phyloP scores from a whole-genome alignment of 345 rosid genomes.

The Leavenworthia alabamica region DNA sequence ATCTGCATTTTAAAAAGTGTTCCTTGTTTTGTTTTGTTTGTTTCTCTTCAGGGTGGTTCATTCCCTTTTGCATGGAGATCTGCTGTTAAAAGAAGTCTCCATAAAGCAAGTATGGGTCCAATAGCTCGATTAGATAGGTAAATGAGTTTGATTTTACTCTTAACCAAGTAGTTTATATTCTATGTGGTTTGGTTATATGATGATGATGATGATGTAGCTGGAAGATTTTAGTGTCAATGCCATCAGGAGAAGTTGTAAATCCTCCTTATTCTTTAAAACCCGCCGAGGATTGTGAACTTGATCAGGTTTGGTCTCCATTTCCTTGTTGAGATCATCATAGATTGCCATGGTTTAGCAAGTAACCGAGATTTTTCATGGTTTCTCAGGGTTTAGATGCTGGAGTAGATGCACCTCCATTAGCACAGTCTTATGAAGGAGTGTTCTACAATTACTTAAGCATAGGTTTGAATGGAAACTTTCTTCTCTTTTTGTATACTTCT shows the following conservation, averaged over 20 bases:
- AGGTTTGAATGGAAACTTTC: constrained; percentile 38
- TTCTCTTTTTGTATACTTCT: not conserved
- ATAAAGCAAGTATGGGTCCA: constrained; percentile 52
- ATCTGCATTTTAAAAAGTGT: not conserved
- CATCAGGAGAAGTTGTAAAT: constrained; percentile 56
- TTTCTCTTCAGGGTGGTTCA: constrained; percentile 75
- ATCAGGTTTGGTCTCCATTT: constrained; percentile 46
- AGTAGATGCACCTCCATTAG: constrained; percentile 53
- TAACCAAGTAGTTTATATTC: not conserved
- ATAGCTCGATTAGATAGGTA: constrained; percentile 76
- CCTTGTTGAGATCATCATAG: not conserved
- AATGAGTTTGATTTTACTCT: not conserved
- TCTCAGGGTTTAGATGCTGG: constrained; percentile 62
- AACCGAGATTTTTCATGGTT: constrained; percentile 7
- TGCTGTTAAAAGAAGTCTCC: constrained; percentile 68
- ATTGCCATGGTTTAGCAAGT: not conserved
- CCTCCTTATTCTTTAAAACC: constrained; percentile 75
- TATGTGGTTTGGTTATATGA: not conserved
- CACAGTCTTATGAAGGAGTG: constrained; percentile 61
- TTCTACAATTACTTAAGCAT: constrained; percentile 95
- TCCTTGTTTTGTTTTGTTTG: not conserved
- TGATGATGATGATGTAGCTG: constrained; percentile 51
- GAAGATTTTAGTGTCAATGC: constrained; percentile 68
- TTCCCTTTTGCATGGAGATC: constrained; percentile 97
- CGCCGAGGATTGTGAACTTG: constrained; percentile 53